Percentiles rank a stretch among this genome's conserved stretches.
phyloP scores from a whole-genome alignment of 495 filamentous ascomycete genomes.

The Apiosordaria backusii region DNA sequence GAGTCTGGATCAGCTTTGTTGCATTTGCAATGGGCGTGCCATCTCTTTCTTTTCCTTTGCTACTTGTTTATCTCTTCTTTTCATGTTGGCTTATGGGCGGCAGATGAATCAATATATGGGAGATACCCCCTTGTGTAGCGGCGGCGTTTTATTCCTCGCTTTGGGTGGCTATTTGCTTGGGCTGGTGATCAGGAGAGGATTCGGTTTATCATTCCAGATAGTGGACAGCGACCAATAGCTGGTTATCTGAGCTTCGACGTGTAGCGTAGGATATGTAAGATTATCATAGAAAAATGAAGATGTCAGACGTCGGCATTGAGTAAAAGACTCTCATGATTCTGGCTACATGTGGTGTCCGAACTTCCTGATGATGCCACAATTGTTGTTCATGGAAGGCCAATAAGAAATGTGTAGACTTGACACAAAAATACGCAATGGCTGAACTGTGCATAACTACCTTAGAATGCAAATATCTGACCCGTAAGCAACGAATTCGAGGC shows the following conservation, averaged over 20 bases:
- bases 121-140: background rate
- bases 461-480: no score
- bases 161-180: background rate
- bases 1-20: background rate
- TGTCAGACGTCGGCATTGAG: no score
- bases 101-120: background rate
- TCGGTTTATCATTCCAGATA: background rate
- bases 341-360: no score
- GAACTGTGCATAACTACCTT: no score
- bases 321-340: no score
- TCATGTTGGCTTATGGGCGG: background rate
- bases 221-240: background rate
- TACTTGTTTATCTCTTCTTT: background rate
- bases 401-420: no score
- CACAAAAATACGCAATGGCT: no score
- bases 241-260: no score
- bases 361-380: no score
- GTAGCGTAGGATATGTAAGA: background rate
- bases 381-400: no score
- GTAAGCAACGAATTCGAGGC: no score
- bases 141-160: background rate
- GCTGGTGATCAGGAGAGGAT: background rate
- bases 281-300: no score
- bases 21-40: background rate
- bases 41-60: background rate